Conservation (phyloP, 768 basidiomycete species). For the Coprinopsis sp. region DNA sequence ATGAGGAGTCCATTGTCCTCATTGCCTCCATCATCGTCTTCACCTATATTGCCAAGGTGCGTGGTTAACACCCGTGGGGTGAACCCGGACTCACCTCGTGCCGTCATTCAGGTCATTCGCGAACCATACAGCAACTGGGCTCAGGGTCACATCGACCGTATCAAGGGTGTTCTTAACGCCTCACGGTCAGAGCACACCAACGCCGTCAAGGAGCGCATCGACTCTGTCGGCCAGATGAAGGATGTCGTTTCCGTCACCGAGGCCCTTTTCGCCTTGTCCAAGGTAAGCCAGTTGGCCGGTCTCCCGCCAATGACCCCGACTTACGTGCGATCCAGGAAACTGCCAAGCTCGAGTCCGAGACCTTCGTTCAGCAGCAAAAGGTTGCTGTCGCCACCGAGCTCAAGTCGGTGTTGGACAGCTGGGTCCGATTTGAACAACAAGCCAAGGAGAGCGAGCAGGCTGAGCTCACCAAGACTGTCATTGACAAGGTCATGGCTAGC, state of each 20-base stretch:
- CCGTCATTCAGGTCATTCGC: constrained; percentile 52
- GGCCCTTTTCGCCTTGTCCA: constrained; percentile 87
- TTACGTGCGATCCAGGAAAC: constrained; percentile 66
- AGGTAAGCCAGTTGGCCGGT: constrained; percentile 43
- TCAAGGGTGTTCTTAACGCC: constrained; percentile 74
- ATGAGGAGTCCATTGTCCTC: constrained; percentile 91
- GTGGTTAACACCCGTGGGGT: constrained; percentile 17
- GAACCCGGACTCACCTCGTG: constrained; percentile 12
- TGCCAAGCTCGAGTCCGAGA: constrained; percentile 81
- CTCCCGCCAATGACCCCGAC: not conserved
- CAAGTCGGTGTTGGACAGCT: constrained; percentile 93
- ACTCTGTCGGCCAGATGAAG: constrained; percentile 88
- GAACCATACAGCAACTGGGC: constrained; percentile 95
- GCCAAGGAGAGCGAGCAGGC: constrained; percentile 95
- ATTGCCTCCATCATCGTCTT: constrained; percentile 81
- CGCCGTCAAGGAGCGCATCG: constrained; percentile 90
- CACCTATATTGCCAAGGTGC: constrained; percentile 75
- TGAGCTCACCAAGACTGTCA: constrained; percentile 82
- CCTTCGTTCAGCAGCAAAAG: constrained; percentile 89
- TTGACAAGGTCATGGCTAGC: constrained; percentile 79
- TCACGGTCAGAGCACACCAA: constrained; percentile 88
- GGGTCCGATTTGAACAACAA: constrained; percentile 98
- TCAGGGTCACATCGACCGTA: constrained; percentile 76
- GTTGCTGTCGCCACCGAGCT: constrained; percentile 82
- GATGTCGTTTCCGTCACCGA: constrained; percentile 91